Evolutionary conservation across 2,329 filamentous ascomycete genomes (phyloP), one percentile per base, ranked within the genome.

Genomic region (Penicillium sp.): DNA sequence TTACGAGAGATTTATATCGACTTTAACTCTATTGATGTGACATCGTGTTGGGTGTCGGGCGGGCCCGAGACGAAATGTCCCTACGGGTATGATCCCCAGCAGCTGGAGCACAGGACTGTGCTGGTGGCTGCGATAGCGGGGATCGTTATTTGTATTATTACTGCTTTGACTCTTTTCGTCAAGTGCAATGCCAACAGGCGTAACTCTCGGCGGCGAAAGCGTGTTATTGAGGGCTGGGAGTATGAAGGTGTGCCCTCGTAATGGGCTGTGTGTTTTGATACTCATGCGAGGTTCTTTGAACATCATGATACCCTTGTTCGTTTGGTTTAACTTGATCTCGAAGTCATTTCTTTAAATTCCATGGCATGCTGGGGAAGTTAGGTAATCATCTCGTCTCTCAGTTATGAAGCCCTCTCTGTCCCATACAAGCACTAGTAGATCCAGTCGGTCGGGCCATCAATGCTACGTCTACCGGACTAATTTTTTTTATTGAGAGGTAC

Each of bases 191-290:
- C 84, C 4, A 88, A 88, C 70, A 73, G 86, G 59, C 78, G 79
- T 43, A 82, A 81, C 63, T 82, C 79, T 47, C 78, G 81, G 62
- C 79, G 80, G 49, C 77, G 78, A 27, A 81, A 79, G 66, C 80
- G 82, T 66, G 77, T 83, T 50, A 77, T 79, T 59, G 72, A 78
- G 54, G 85, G 85, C 1, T 87, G 85, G 82, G 85, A 88, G 66
- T 89, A 89, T 75, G 87, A 89, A 69, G 87, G 87, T 16, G 86
- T 90, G 52, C 87, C 87, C 18, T 80, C 78, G 4, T 80, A 56
- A 59, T 50, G 50, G 11, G 10, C 27, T 19, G 22, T 6, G 4
- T 43, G 52, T 13, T 58, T 49, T 49, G 5, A 22, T 51, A n/a
- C 43, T 46, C 35, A 19, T 55, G 35, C 11, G 24, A n/a, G 33